Evolutionary conservation across 805 yeast genomes (phyloP), one percentile per base, ranked within the genome.

Genomic region (Candida oleophila): DNA sequence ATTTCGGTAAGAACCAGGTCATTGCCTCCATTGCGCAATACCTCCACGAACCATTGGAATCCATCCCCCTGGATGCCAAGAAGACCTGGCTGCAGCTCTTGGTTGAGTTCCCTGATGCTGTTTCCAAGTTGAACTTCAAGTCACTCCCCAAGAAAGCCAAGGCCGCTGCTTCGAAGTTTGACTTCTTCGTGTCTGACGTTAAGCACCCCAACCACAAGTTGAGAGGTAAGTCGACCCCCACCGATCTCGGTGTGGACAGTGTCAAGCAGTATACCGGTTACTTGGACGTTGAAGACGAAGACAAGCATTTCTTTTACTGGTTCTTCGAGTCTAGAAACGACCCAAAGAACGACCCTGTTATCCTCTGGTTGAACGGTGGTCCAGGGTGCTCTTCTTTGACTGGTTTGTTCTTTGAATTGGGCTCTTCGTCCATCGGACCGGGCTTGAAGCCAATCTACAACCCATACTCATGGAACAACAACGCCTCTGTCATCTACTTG

Each of bases 211-310:
- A 74, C 56, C 76, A 85, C 64, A 68, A 77, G 50, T 71, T 87
- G 66, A 81, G 92, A 61, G 80, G 82, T 55, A 72, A 71, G 57
- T 61, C 75, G 28, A 69, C 78, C 52, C 96, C 96, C 12, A 73
- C 76, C 51, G 73, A 69, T 34, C 77, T 91, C 54, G 96, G 95
- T 15, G 69, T 91, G 47, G 97, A 92, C 69, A 66, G 75, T 4
- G 96, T 89, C 42, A 81, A 85, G 60, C 96, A 89, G 66, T 84
- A 80, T 63, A 76, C 91, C 33, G 97, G 97, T 45, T 89, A 89
- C 66, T 79, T 89, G 61, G 96, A 89, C 65, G 81, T 87, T 43
- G 80, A 75, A 49, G 85, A 82, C 43, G 89, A 83, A 55, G 97
- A 89, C 54, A 60, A 61, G 52, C 68, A 64, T 46, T 60, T 64